phyloP scores from a whole-genome alignment of 352 stramenopile genomes.

The Pythium oligandrum region DNA sequence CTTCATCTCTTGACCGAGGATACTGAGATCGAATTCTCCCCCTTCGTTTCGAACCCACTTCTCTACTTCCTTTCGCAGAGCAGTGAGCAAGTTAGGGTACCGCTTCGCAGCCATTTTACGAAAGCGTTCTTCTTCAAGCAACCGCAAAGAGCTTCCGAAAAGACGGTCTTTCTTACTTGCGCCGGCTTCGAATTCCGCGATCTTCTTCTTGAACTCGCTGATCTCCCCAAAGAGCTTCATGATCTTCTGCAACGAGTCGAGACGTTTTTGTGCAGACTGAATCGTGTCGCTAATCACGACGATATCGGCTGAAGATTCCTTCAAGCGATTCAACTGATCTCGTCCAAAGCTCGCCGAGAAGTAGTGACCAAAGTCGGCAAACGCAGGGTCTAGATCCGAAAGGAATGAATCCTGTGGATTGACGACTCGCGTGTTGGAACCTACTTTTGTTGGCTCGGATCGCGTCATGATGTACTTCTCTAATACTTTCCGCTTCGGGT shows the following conservation, averaged over 20 bases:
- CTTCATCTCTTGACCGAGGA: slow-evolving; percentile 74
- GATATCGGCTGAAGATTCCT: slow-evolving; percentile 38
- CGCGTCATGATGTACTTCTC: slow-evolving; percentile 38
- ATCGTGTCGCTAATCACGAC: slow-evolving; percentile 39
- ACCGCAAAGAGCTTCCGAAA: slow-evolving; percentile 62
- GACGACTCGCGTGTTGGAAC: neutral
- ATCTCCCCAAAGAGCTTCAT: slow-evolving; percentile 71
- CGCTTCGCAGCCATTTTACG: slow-evolving; percentile 67
- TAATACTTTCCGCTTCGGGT: slow-evolving; percentile 35
- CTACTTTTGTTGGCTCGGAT: neutral
- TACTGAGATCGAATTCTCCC: slow-evolving; percentile 61
- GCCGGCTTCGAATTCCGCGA: slow-evolving; percentile 64
- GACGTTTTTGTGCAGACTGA: slow-evolving; percentile 41
- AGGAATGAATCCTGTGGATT: slow-evolving; percentile 34
- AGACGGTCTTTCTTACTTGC: slow-evolving; percentile 70
- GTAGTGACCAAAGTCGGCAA: slow-evolving; percentile 26
- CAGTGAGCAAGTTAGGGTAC: slow-evolving; percentile 47
- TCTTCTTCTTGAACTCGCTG: slow-evolving; percentile 67
- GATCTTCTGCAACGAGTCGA: slow-evolving; percentile 77
- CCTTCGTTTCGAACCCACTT: slow-evolving; percentile 74
- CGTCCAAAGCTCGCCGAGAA: slow-evolving; percentile 44
- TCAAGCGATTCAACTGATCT: slow-evolving; percentile 36
- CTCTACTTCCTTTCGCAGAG: slow-evolving; percentile 58
- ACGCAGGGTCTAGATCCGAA: slow-evolving; percentile 55
- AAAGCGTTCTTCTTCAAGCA: slow-evolving; percentile 77